phyloP scores from a whole-genome alignment of 345 rosid genomes.

The Eucalyptus sideroxylon region DNA sequence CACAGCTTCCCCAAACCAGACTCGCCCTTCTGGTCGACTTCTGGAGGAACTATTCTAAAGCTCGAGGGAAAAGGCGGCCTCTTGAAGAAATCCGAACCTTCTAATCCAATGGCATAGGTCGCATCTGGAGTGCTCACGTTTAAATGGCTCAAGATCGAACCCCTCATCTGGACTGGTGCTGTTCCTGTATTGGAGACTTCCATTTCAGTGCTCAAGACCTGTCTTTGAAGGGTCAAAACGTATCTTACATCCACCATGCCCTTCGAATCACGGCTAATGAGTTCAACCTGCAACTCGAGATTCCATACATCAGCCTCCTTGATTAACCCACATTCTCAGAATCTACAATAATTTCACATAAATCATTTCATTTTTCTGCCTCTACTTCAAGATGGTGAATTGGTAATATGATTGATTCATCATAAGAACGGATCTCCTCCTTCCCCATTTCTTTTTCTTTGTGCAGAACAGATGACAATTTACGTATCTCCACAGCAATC shows the following conservation, averaged over 20 bases:
- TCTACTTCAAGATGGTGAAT: neutral
- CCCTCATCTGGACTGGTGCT: constrained; percentile 26
- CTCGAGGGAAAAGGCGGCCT: constrained; percentile 24
- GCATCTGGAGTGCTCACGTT: constrained; percentile 88
- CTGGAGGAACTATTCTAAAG: constrained; percentile 38
- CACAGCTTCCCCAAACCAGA: constrained; percentile 1
- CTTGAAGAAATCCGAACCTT: constrained; percentile 42
- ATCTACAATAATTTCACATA: neutral
- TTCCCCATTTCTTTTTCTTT: neutral
- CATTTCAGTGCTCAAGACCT: constrained; percentile 46
- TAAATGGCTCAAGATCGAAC: constrained; percentile 52
- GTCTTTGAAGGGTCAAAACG: constrained; percentile 35
- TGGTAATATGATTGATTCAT: neutral
- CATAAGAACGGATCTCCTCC: neutral
- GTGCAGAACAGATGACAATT: neutral
- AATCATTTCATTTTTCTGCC: neutral
- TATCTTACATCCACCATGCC: constrained; percentile 41
- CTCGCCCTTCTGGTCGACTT: neutral
- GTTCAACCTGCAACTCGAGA: constrained; percentile 39
- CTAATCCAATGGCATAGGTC: constrained; percentile 61
- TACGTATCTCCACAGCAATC: too few species aligned
- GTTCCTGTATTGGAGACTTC: constrained; percentile 29
- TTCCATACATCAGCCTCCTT: neutral
- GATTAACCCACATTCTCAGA: neutral
- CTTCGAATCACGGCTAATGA: constrained; percentile 28